These are phyloP conservation scores for Colletotrichum sp. DNA, from an alignment of 2,329 filamentous ascomycete species.

Conservation along the genomic window DNA sequence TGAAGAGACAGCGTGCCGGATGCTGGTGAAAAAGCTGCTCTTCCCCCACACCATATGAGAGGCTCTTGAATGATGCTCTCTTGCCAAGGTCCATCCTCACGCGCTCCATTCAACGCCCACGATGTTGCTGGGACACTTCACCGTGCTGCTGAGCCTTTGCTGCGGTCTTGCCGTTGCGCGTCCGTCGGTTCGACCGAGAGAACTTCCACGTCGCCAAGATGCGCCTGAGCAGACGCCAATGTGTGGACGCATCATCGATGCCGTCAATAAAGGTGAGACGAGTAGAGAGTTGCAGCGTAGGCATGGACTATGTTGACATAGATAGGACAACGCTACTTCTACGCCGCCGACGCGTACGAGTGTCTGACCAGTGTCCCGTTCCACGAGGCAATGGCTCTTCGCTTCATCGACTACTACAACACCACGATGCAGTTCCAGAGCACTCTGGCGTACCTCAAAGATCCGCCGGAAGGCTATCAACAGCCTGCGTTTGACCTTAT, in stretches of 20 bases:
- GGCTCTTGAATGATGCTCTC: neutral
- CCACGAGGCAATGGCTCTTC: constrained; percentile 3
- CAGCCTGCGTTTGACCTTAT: constrained; percentile 4
- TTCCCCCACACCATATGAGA: neutral
- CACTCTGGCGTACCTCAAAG: neutral
- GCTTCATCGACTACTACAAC: constrained; percentile 16
- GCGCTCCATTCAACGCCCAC: neutral
- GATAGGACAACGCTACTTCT: constrained; percentile 3
- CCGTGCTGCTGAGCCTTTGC: neutral
- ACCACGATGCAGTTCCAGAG: constrained; percentile 16
- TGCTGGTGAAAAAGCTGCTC: neutral
- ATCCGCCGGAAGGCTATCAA: constrained; percentile 3
- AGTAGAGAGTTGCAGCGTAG: neutral
- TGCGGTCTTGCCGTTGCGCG: neutral
- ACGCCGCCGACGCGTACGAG: neutral
- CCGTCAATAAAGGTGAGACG: neutral
- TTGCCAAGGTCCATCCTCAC: neutral
- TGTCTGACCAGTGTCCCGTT: constrained; percentile 7
- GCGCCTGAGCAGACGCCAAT: neutral
- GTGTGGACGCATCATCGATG: neutral
- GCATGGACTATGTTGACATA: neutral
- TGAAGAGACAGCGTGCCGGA: neutral
- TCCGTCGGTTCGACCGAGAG: neutral
- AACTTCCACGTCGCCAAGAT: neutral
- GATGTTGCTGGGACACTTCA: neutral